These are phyloP conservation scores for Gyrodon lividus DNA, from an alignment of 768 basidiomycete species.

Conservation along the genomic window DNA sequence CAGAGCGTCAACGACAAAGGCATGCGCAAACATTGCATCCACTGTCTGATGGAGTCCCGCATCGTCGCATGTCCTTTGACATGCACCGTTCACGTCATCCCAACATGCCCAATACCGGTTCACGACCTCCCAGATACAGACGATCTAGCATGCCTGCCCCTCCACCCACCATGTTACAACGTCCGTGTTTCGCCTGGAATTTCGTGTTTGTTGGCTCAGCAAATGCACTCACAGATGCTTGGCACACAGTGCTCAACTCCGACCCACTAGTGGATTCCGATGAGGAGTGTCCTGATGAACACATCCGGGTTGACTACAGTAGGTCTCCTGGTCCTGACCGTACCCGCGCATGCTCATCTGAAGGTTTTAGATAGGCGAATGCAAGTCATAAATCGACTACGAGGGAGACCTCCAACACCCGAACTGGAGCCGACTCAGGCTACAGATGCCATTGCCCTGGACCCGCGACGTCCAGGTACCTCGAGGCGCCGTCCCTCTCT, in stretches of 20 bases:
- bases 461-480: not conserved
- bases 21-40: conserved; percentile 17
- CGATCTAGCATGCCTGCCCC: conserved; percentile 28
- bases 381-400: conserved; percentile 55
- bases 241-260: conserved; percentile 61
- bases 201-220: conserved; percentile 4
- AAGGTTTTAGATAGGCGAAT: conserved; percentile 52
- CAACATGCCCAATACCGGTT: conserved; percentile 17
- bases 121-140: conserved; percentile 26
- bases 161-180: conserved; percentile 61
- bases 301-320: conserved; percentile 68
- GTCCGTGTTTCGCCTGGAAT: conserved; percentile 39
- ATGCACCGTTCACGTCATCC: conserved; percentile 24
- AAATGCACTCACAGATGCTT: conserved; percentile 53
- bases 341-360: conserved; percentile 11
- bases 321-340: conserved; percentile 6
- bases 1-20: conserved; percentile 29
- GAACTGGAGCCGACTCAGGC: conserved; percentile 35
- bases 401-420: conserved; percentile 58
- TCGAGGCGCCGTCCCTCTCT: conserved; percentile 1
- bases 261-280: conserved; percentile 80
- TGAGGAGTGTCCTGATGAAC: conserved; percentile 64
- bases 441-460: not conserved
- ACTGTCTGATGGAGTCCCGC: conserved; percentile 11
- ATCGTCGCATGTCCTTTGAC: conserved; percentile 28